Conservation (phyloP, 345 rosid species). For the Physaria fendleri region DNA sequence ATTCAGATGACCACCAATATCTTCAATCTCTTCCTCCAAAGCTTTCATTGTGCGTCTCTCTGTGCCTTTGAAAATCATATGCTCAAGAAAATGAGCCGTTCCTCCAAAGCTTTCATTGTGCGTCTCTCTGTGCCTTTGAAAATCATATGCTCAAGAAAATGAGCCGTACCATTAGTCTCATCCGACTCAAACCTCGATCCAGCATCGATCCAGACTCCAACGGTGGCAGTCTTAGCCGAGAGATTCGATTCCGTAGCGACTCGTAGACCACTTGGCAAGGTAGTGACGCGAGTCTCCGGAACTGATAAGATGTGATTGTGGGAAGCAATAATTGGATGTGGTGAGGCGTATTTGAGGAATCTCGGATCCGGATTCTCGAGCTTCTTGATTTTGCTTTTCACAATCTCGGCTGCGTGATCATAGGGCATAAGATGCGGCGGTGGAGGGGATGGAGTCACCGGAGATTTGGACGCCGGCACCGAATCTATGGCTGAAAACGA, state of each 20-base stretch:
- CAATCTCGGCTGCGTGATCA: background rate
- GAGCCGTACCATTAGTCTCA: slow-evolving; percentile 81
- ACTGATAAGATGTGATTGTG: slow-evolving; percentile 72
- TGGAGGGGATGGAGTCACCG: background rate
- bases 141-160: slow-evolving; percentile 92
- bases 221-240: slow-evolving; percentile 64
- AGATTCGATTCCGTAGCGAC: slow-evolving; percentile 83
- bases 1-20: slow-evolving; percentile 87
- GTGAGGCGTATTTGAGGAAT: slow-evolving; percentile 85
- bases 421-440: background rate
- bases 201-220: slow-evolving; percentile 93
- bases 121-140: slow-evolving; percentile 84
- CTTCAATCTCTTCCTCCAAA: slow-evolving; percentile 85
- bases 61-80: slow-evolving; percentile 93
- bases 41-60: slow-evolving; percentile 47
- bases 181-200: slow-evolving; percentile 88
- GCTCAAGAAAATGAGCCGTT: slow-evolving; percentile 89
- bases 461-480: background rate
- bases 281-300: slow-evolving; percentile 79
- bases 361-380: slow-evolving; percentile 54
- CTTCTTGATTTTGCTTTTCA: background rate
- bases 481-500: background rate
- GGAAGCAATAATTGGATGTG: slow-evolving; percentile 51
- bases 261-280: slow-evolving; percentile 76
- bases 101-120: slow-evolving; percentile 50